Evolutionary conservation across 2,329 filamentous ascomycete genomes (phyloP), one percentile per base, ranked within the genome.

Genomic region (Sporothrix globosa): DNA sequence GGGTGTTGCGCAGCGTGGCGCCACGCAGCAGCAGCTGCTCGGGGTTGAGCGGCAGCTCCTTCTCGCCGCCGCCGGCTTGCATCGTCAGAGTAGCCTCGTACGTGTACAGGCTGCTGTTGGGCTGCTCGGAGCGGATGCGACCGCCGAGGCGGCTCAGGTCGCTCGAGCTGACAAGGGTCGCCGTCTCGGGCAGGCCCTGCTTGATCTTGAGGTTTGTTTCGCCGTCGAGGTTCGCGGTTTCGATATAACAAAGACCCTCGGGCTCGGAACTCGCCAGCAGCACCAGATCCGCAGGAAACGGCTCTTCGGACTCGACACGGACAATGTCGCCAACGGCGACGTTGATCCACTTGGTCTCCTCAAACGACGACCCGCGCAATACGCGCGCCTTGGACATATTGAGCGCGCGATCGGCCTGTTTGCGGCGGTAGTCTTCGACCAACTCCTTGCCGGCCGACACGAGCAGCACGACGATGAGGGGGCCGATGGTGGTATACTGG

Each of bases 181-280:
- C 90, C 0, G 96, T 99, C 82, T 99, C 96, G 0, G 96, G 95
- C 69, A 97, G 90, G 1, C 90, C 95, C 82, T 99, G 96, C 82
- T 99, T 99, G 82, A 99, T 97, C 82, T 99, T 99, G 75, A 99
- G 83, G 78, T 99, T 99, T 24, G 96, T 99, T 81, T 99, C 96
- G 75, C 96, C 96, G 76, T 99, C 96, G 71, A 99, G 84, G 78
- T 99, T 99, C 30, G 96, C 95, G 1, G 96, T 99, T 82, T 99
- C 96, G 77, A 99, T 98, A 79, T 99, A 99, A 81, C 96, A 99
- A 70, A 99, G 83, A 76, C 96, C 96, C 82, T 99, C 96, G 0
- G 96, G 96, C 79, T 99, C 96, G 7, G 96, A 98, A 77, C 93
- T 97, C 10, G 96, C 94, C 70, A 99, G 83, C 34, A 99, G 85